Evolutionary conservation across 2,329 filamentous ascomycete species (phyloP).

Genomic region (Diaporthe citriasiana): DNA sequence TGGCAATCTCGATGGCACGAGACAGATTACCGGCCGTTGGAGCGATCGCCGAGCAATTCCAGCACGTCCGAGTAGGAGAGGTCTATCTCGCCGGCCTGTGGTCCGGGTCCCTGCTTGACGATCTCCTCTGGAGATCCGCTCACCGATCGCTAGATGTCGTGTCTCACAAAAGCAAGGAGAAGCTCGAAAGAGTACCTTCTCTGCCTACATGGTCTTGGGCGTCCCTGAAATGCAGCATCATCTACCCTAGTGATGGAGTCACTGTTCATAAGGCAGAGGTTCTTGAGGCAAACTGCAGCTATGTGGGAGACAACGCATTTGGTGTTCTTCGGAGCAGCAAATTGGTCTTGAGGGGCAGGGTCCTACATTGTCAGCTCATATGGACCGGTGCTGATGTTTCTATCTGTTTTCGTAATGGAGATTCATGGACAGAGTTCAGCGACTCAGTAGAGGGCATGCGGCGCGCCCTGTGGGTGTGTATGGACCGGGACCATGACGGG

Average conservation of each 20-base stretch:
- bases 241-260: rapidly evolving
- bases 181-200: neutral
- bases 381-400: neutral
- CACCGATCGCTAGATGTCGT: no score
- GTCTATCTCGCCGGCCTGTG: neutral
- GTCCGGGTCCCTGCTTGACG: neutral
- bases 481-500: neutral
- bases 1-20: neutral
- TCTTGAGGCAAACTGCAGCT: neutral
- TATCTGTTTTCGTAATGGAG: neutral
- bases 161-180: neutral
- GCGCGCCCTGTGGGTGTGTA: neutral
- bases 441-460: rapidly evolving
- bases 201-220: conserved; percentile 9
- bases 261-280: neutral
- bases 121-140: neutral
- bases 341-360: neutral
- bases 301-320: neutral
- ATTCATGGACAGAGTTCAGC: neutral
- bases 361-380: neutral
- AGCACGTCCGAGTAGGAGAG: neutral
- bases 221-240: neutral
- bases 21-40: neutral
- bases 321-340: neutral
- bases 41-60: neutral